These are phyloP conservation scores for Citropsis articulata DNA, from an alignment of 345 rosid species.

Conservation along the genomic window DNA sequence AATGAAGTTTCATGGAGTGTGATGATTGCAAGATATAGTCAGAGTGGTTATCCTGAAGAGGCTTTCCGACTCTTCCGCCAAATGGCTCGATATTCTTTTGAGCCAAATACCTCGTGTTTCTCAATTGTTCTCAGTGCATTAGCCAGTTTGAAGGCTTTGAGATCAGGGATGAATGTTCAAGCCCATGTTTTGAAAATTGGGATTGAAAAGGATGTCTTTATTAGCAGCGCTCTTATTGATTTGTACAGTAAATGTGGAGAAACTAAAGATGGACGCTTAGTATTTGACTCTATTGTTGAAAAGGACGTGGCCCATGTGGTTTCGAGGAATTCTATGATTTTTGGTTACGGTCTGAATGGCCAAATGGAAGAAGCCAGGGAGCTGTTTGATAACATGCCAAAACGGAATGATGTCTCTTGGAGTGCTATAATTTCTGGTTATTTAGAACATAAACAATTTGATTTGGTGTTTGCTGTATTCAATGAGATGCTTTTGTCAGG, in stretches of 20 bases:
- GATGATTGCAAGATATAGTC: conserved; percentile 58
- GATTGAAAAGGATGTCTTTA: conserved; percentile 30
- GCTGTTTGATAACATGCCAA: conserved; percentile 43
- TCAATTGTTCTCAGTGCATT: conserved; percentile 41
- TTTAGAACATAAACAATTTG: conserved; percentile 38
- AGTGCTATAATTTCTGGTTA: conserved; percentile 47
- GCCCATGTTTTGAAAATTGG: conserved; percentile 40
- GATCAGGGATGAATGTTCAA: conserved; percentile 45
- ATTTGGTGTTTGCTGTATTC: conserved; percentile 37
- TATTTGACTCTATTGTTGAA: conserved; percentile 33
- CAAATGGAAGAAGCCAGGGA: conserved; percentile 45
- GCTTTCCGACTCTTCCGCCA: conserved; percentile 39
- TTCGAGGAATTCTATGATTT: conserved; percentile 52
- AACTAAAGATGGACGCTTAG: conserved; percentile 33
- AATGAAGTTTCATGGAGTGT: conserved; percentile 63
- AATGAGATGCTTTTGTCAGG: conserved; percentile 47
- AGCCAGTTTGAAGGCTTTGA: conserved; percentile 35
- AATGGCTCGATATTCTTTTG: conserved; percentile 37
- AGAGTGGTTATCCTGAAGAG: conserved; percentile 45
- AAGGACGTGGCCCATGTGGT: conserved; percentile 32
- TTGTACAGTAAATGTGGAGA: conserved; percentile 51
- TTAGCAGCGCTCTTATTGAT: conserved; percentile 44
- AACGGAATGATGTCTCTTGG: conserved; percentile 41
- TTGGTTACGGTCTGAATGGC: conserved; percentile 49
- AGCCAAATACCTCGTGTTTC: conserved; percentile 42